Evolutionary conservation across 2,329 filamentous ascomycete species (phyloP).

Genomic region (Xylaria arbuscula): DNA sequence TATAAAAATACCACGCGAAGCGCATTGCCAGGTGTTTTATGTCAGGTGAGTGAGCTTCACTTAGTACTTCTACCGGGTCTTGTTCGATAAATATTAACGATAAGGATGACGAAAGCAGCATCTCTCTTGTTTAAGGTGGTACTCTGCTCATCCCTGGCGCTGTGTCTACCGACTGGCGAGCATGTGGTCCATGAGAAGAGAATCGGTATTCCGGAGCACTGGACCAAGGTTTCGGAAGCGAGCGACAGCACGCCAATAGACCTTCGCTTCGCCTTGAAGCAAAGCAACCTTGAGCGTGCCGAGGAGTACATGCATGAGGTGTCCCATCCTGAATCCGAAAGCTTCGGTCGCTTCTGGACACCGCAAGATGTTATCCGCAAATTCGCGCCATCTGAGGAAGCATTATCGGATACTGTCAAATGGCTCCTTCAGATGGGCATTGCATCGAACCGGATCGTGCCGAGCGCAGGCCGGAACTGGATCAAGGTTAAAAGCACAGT

Average conservation of each 20-base stretch:
- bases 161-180: slow-evolving; percentile 10
- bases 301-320: slow-evolving; percentile 27
- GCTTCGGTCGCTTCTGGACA: slow-evolving; percentile 27
- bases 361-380: slow-evolving; percentile 24
- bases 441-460: slow-evolving; percentile 1
- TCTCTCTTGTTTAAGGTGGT: slow-evolving; percentile 4
- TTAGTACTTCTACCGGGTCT: not conserved
- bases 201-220: slow-evolving; percentile 12
- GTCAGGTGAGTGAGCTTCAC: not conserved
- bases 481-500: slow-evolving; percentile 26
- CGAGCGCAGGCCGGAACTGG: slow-evolving; percentile 24
- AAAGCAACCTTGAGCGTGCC: slow-evolving; percentile 25
- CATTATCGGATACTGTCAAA: slow-evolving; percentile 12
- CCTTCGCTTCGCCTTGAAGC: slow-evolving; percentile 30
- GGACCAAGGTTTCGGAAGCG: slow-evolving; percentile 11
- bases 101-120: slow-evolving; percentile 6
- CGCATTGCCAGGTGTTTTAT: not conserved
- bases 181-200: slow-evolving; percentile 31
- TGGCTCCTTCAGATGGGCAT: slow-evolving; percentile 27
- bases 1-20: not conserved
- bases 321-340: slow-evolving; percentile 25
- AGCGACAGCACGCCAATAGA: slow-evolving; percentile 9
- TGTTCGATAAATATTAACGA: not conserved
- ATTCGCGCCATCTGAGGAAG: slow-evolving; percentile 23
- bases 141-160: slow-evolving; percentile 14